These are phyloP conservation scores for Pseudopyricularia cyperi DNA, from an alignment of 2,329 filamentous ascomycete species.

Conservation along the genomic window DNA sequence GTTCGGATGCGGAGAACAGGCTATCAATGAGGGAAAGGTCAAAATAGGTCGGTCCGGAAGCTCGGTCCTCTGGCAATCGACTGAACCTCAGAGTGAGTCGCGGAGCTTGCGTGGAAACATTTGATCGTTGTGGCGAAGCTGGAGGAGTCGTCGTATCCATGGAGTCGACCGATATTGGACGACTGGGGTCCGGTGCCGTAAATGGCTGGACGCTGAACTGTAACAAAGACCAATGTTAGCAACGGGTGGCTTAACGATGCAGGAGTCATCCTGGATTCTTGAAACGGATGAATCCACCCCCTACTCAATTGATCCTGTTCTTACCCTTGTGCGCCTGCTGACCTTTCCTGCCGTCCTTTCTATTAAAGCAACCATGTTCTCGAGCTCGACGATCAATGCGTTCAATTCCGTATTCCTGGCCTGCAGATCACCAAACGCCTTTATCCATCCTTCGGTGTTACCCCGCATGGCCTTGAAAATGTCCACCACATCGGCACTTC, in stretches of 20 bases:
- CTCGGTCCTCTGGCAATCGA: constrained; percentile 6
- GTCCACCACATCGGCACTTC: constrained; percentile 45
- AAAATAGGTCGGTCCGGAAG: constrained; percentile 8
- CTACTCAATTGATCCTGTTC: constrained; percentile 11
- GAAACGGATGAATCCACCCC: not conserved
- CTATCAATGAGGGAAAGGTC: constrained; percentile 9
- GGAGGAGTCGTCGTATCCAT: constrained; percentile 7
- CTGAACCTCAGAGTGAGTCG: constrained; percentile 14
- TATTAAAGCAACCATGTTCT: constrained; percentile 72
- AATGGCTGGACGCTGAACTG: constrained; percentile 16
- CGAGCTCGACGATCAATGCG: constrained; percentile 56
- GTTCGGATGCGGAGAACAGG: constrained; percentile 4
- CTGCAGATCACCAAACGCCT: constrained; percentile 65
- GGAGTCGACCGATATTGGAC: constrained; percentile 3
- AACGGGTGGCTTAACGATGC: not conserved
- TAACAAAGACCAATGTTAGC: not conserved
- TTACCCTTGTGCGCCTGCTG: constrained; percentile 64
- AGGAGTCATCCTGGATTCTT: not conserved
- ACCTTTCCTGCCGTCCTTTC: constrained; percentile 73
- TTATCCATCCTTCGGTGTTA: constrained; percentile 82
- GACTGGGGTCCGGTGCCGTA: constrained; percentile 5
- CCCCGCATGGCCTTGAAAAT: constrained; percentile 85
- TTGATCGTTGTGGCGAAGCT: constrained; percentile 5
- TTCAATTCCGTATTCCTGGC: constrained; percentile 59
- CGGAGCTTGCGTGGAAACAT: constrained; percentile 11